A percentile compares a stretch with the other conserved stretches of the same genome.
These are phyloP conservation scores for Diaporthe longicolla DNA, from an alignment of 2,329 filamentous ascomycete species.

Conservation along the genomic window DNA sequence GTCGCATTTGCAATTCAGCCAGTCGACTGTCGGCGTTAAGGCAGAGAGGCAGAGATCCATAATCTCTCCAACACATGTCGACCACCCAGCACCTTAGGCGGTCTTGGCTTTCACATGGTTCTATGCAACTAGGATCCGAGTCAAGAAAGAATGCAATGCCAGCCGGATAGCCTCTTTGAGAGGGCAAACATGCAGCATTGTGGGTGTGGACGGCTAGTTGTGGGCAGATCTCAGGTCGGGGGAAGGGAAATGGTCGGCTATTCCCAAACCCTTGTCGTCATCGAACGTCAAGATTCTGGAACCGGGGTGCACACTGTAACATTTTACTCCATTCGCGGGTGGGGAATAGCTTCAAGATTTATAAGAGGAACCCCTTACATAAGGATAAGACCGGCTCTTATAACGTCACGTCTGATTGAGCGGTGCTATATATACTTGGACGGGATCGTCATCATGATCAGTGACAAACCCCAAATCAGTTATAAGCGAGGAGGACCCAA, in stretches of 20 bases:
- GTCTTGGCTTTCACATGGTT: slow-evolving; percentile 22
- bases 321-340: slow-evolving; percentile 12
- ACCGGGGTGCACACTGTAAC: background rate
- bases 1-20: background rate
- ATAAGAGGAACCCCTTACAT: slow-evolving; percentile 11
- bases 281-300: slow-evolving; percentile 30
- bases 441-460: background rate
- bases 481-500: background rate
- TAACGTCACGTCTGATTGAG: slow-evolving; percentile 3
- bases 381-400: background rate
- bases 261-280: slow-evolving; percentile 27
- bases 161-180: too few species aligned
- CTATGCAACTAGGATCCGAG: background rate
- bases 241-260: slow-evolving; percentile 22
- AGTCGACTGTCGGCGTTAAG: slow-evolving; percentile 12
- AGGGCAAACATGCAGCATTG: background rate
- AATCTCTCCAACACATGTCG: background rate
- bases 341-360: slow-evolving; percentile 33
- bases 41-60: too few species aligned
- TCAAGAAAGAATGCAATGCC: background rate
- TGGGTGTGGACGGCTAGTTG: background rate
- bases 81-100: too few species aligned
- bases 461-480: background rate
- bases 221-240: slow-evolving; percentile 16
- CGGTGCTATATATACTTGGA: slow-evolving; percentile 2